phyloP scores from a whole-genome alignment of 495 filamentous ascomycete species.

The Physcia stellaris region DNA sequence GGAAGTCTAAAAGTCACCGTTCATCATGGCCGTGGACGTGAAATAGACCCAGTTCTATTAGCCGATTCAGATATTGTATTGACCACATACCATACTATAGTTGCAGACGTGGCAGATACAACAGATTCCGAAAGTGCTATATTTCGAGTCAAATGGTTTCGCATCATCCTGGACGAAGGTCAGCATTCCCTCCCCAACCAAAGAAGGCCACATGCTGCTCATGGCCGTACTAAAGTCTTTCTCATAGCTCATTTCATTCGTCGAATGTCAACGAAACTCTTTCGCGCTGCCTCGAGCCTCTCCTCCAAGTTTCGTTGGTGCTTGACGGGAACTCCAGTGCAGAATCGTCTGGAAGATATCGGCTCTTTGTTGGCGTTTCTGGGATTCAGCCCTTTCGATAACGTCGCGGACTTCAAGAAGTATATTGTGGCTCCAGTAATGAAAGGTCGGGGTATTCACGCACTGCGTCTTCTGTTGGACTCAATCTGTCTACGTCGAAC shows the following conservation, averaged over 20 bases:
- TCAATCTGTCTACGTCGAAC: no score
- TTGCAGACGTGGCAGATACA: constrained; percentile 12
- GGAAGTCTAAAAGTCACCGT: no score
- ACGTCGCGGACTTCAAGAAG: constrained; percentile 16
- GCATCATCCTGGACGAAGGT: constrained; percentile 35
- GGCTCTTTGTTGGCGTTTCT: constrained; percentile 33
- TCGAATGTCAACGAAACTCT: constrained; percentile 18
- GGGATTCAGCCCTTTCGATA: constrained; percentile 24
- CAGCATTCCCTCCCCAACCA: no score
- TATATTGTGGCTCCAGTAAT: constrained; percentile 18
- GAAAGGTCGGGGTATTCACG: no score
- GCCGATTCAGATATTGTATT: constrained; percentile 22
- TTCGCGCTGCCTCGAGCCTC: constrained; percentile 18
- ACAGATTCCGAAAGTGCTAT: constrained; percentile 15
- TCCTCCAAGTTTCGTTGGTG: constrained; percentile 28
- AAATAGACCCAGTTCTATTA: constrained; percentile 11
- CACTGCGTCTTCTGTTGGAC: no score
- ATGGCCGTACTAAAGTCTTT: neutral
- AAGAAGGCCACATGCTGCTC: neutral
- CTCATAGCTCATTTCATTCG: constrained; percentile 24
- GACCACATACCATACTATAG: constrained; percentile 29
- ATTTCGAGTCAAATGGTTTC: constrained; percentile 27
- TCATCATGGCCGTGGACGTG: constrained; percentile 23
- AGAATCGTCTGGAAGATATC: constrained; percentile 37
- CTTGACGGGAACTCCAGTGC: constrained; percentile 34